These are phyloP conservation scores for Fusarium nodosum DNA, from an alignment of 2,329 filamentous ascomycete genomes.

Conservation along the genomic window DNA sequence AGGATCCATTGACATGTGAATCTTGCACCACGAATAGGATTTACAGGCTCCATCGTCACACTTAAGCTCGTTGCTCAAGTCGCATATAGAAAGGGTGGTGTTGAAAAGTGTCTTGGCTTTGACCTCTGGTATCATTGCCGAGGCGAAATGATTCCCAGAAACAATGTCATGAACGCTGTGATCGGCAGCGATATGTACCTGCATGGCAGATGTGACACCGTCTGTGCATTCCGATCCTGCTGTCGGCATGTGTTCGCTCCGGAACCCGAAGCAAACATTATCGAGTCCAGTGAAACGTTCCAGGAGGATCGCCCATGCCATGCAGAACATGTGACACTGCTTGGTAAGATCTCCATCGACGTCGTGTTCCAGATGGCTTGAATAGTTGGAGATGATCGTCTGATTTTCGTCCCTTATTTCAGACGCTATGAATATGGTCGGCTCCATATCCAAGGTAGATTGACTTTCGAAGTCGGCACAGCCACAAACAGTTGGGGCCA, in stretches of 20 bases:
- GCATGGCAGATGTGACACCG: background rate
- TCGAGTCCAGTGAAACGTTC: slow-evolving; percentile 44
- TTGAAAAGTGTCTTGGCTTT: slow-evolving; percentile 58
- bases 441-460: slow-evolving; percentile 29
- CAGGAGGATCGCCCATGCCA: slow-evolving; percentile 40
- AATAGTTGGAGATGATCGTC: slow-evolving; percentile 3
- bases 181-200: slow-evolving; percentile 21
- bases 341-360: slow-evolving; percentile 3
- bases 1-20: slow-evolving; percentile 41
- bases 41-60: slow-evolving; percentile 26
- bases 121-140: background rate
- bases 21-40: slow-evolving; percentile 32
- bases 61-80: slow-evolving; percentile 46
- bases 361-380: slow-evolving; percentile 1
- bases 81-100: slow-evolving; percentile 56
- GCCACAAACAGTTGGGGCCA: slow-evolving; percentile 22
- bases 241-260: slow-evolving; percentile 22
- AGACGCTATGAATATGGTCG: slow-evolving; percentile 42
- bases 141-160: background rate
- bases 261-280: slow-evolving; percentile 36
- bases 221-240: background rate
- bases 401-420: slow-evolving; percentile 31
- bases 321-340: slow-evolving; percentile 24
- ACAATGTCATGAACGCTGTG: slow-evolving; percentile 7
- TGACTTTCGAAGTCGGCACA: slow-evolving; percentile 16